These are phyloP conservation scores for Alternaria postmessia DNA, from an alignment of 2,329 filamentous ascomycete genomes.

Conservation along the genomic window DNA sequence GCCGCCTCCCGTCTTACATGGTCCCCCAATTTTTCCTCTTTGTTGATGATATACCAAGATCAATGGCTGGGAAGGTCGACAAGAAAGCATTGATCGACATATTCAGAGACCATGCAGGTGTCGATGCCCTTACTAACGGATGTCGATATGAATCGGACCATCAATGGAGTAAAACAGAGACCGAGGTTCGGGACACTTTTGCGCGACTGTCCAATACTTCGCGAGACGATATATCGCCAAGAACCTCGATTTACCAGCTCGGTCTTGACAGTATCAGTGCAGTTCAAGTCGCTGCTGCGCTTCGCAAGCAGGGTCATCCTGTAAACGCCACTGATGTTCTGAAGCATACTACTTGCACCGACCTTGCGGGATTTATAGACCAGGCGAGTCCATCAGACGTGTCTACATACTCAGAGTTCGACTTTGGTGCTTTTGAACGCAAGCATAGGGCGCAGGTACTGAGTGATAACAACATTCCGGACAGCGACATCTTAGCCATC, in stretches of 20 bases:
- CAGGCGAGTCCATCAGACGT: neutral
- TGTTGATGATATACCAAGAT: slow-evolving; percentile 46
- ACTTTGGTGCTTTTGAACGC: slow-evolving; percentile 63
- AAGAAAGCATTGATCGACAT: slow-evolving; percentile 42
- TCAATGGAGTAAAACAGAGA: slow-evolving; percentile 63
- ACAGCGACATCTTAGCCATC: slow-evolving; percentile 62
- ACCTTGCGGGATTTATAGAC: slow-evolving; percentile 40
- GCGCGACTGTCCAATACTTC: slow-evolving; percentile 65
- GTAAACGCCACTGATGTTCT: slow-evolving; percentile 78
- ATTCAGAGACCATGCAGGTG: slow-evolving; percentile 36
- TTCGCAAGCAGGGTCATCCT: slow-evolving; percentile 67
- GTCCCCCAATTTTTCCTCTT: slow-evolving; percentile 48
- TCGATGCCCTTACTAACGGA: neutral
- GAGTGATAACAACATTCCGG: slow-evolving; percentile 38
- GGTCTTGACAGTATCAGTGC: slow-evolving; percentile 92
- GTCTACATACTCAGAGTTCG: slow-evolving; percentile 35
- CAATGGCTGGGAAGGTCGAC: slow-evolving; percentile 53
- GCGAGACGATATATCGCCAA: slow-evolving; percentile 60
- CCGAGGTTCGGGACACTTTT: slow-evolving; percentile 63
- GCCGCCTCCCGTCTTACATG: slow-evolving; percentile 50
- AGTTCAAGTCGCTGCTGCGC: slow-evolving; percentile 73
- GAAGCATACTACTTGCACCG: slow-evolving; percentile 55
- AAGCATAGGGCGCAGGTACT: slow-evolving; percentile 50
- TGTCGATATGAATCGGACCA: slow-evolving; percentile 14
- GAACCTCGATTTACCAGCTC: slow-evolving; percentile 83